Evolutionary conservation across 371 early-diverging fungal genomes (phyloP), one percentile per base, ranked within the genome.

Genomic region (Mortierella sp.): DNA sequence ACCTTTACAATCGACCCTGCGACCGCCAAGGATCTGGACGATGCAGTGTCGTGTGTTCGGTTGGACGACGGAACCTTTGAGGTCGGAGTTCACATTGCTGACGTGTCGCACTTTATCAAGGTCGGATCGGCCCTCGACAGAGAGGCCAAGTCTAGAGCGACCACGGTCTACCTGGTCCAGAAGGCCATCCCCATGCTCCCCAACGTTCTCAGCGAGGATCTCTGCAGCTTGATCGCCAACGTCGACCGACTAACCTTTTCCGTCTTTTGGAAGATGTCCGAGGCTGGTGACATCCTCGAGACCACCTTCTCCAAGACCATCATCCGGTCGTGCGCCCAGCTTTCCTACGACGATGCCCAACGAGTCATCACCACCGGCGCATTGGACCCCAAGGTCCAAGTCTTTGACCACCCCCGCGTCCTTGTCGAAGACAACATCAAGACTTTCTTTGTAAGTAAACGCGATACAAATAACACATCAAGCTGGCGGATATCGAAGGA

Each of bases 121-220:
- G 92, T 93, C 19, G 92, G 92, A 70, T 94, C 96, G 10, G 91
- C 93, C 2, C 85, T 99, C 87, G 99, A 99, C 85, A 89, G 91
- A 70, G 99, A 98, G 76, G 99, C 99, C 0, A 89, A 90, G 61
- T 88, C 95, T 4, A 91, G 99, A 76, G 96, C 96, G 11, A 99
- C 99, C 2, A 95, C 97, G 24, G 97, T 98, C 11, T 97, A 98
- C 81, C 86, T 99, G 41, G 93, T 95, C 22, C 94, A 96, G 68
- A 91, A 93, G 69, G 91, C 96, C 13, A 97, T 99, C 61, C 99
- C 99, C 37, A 99, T 99, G 99, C 90, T 99, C 13, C 99, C 99
- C 4, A 85, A 87, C 43, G 87, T 95, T 39, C 87, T 99, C 44
- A 95, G 97, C 65, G 94, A 97, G 74, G 93, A 97, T 66, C 86